Evolutionary conservation across 2,329 filamentous ascomycete genomes (phyloP).

Genomic region (Calonectria montana): DNA sequence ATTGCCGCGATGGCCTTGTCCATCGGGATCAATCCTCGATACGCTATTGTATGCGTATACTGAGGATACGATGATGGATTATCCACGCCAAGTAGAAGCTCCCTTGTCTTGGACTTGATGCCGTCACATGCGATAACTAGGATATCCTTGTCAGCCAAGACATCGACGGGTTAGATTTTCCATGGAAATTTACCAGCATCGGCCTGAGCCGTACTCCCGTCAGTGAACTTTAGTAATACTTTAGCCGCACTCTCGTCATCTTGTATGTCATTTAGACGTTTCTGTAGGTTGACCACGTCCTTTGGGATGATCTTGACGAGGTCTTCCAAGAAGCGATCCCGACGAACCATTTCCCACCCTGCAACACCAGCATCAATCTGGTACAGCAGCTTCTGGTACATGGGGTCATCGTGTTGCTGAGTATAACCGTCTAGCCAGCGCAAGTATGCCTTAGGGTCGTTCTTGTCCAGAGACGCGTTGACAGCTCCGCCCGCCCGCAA

Average conservation of each 20-base stretch:
- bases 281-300: background rate
- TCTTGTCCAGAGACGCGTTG: background rate
- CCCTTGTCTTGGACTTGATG: background rate
- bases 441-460: background rate
- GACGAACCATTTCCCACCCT: background rate
- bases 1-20: background rate
- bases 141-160: background rate
- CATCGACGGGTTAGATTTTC: too few species aligned
- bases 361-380: background rate
- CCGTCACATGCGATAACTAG: background rate
- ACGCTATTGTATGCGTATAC: background rate
- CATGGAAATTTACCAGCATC: background rate
- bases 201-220: background rate
- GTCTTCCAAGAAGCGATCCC: conserved; percentile 4
- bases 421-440: background rate
- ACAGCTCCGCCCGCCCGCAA: background rate
- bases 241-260: background rate
- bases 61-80: background rate
- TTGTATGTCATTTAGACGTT: background rate
- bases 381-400: background rate
- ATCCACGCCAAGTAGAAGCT: background rate
- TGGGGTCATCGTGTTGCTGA: background rate
- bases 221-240: background rate
- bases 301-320: background rate
- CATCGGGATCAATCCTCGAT: background rate